A percentile compares a stretch with the other conserved stretches of the same genome.
Conservation (phyloP, 345 rosid genomes). For the Arabidopsis suecica region DNA sequence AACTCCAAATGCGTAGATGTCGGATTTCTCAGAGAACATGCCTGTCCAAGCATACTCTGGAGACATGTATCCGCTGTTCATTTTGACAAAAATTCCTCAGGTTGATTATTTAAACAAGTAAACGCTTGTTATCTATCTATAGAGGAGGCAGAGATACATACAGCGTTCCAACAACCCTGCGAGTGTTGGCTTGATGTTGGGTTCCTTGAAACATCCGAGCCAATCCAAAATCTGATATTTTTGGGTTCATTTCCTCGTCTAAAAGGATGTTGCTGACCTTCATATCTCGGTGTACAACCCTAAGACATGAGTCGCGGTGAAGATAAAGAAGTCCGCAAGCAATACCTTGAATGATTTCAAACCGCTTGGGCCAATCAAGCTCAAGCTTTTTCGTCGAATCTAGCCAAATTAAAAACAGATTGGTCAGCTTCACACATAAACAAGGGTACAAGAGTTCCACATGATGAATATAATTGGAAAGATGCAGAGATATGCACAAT, state of each 20-base stretch:
- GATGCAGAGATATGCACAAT: background rate
- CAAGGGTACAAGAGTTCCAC: background rate
- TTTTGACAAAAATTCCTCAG: slow-evolving; percentile 4
- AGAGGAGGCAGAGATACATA: slow-evolving; percentile 39
- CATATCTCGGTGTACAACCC: slow-evolving; percentile 52
- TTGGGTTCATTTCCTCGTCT: slow-evolving; percentile 51
- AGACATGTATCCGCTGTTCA: slow-evolving; percentile 75
- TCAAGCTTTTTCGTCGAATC: slow-evolving; percentile 42
- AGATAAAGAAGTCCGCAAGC: slow-evolving; percentile 58
- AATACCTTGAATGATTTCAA: slow-evolving; percentile 50
- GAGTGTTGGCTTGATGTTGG: slow-evolving; percentile 48
- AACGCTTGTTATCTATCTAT: background rate
- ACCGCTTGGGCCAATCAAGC: slow-evolving; percentile 49
- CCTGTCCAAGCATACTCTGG: slow-evolving; percentile 80
- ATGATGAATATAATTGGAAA: background rate
- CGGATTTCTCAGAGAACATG: slow-evolving; percentile 68
- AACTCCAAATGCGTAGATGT: slow-evolving; percentile 75
- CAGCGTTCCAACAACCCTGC: slow-evolving; percentile 53
- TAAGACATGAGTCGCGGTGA: slow-evolving; percentile 54
- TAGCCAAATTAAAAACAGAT: background rate
- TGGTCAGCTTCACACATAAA: background rate
- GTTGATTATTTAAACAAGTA: slow-evolving; percentile 1
- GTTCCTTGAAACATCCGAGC: slow-evolving; percentile 53
- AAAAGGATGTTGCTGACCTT: slow-evolving; percentile 53
- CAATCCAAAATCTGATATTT: slow-evolving; percentile 59